Percentiles rank a stretch among this genome's conserved stretches.
Evolutionary conservation across 2,329 filamentous ascomycete species (phyloP).

Genomic region (Tolypocladium sp.): DNA sequence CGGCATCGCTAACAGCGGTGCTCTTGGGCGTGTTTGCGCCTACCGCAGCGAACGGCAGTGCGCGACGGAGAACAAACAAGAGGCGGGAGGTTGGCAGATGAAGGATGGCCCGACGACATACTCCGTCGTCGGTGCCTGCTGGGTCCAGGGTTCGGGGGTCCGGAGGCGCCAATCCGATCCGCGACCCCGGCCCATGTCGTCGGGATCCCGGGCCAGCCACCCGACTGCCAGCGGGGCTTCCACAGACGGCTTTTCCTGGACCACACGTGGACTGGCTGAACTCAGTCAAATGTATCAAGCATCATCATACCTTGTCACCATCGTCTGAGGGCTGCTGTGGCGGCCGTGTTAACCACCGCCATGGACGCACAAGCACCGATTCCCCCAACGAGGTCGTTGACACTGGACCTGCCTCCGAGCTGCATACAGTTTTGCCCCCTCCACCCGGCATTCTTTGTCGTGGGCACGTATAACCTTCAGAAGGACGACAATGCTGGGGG

Average conservation of each 20-base stretch:
- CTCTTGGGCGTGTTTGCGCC: neutral
- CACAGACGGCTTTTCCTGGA: neutral
- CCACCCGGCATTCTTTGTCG: slow-evolving; percentile 56
- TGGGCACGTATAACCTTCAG: slow-evolving; percentile 79
- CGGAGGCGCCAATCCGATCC: neutral
- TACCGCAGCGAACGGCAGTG: neutral
- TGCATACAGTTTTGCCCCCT: slow-evolving; percentile 66
- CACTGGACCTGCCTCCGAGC: slow-evolving; percentile 61
- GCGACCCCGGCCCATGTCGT: neutral
- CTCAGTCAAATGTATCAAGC: neutral
- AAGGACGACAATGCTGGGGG: slow-evolving; percentile 23
- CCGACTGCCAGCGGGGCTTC: neutral
- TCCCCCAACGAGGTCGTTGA: slow-evolving; percentile 37
- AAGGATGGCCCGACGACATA: neutral
- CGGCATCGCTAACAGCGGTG: neutral
- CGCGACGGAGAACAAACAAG: neutral
- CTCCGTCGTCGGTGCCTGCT: neutral
- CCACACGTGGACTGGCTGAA: neutral
- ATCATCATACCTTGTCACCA: neutral
- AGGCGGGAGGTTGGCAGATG: neutral
- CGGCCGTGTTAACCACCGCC: neutral
- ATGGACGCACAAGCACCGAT: slow-evolving; percentile 18
- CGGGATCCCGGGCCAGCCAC: neutral
- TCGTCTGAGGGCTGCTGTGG: neutral
- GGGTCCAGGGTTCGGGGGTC: neutral